Evolutionary conservation across 805 yeast species (phyloP).

Genomic region (Isabelozyma pseudorhagii): DNA sequence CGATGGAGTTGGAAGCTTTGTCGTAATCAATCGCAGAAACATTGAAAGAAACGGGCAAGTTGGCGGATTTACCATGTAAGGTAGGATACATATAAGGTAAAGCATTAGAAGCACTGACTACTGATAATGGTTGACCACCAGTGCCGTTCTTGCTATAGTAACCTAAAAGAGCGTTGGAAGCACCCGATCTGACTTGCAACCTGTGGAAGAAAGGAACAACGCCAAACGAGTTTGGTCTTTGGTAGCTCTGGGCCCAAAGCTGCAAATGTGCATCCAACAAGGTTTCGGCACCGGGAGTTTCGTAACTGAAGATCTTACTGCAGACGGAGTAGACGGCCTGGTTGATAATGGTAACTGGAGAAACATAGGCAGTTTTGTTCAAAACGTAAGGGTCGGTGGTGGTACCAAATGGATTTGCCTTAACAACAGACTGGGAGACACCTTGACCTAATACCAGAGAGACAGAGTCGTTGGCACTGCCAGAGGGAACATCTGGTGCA

Average conservation of each 20-base stretch:
- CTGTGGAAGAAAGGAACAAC: constrained; percentile 59
- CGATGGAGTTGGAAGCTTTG: constrained; percentile 46
- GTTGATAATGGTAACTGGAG: constrained; percentile 52
- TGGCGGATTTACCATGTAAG: constrained; percentile 30
- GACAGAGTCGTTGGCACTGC: constrained; percentile 1
- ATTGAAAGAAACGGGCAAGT: constrained; percentile 63
- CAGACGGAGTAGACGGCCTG: constrained; percentile 53
- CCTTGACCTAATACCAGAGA: neutral
- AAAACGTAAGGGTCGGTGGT: constrained; percentile 55
- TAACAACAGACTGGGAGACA: constrained; percentile 1
- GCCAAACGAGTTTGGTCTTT: constrained; percentile 49
- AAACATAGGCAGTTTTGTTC: constrained; percentile 47
- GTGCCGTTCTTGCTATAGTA: constrained; percentile 43
- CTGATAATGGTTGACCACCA: constrained; percentile 40
- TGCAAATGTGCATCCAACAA: constrained; percentile 57
- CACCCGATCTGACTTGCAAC: constrained; percentile 78
- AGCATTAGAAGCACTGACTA: constrained; percentile 63
- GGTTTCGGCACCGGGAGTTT: constrained; percentile 59
- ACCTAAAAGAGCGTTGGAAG: constrained; percentile 76
- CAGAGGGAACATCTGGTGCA: neutral
- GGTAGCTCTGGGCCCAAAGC: constrained; percentile 55
- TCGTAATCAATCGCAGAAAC: constrained; percentile 78
- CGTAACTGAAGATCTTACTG: constrained; percentile 63
- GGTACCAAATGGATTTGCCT: constrained; percentile 53
- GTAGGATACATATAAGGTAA: constrained; percentile 66